These are phyloP conservation scores for Pochonia chlamydosporia DNA, from an alignment of 2,329 filamentous ascomycete genomes.

Conservation along the genomic window DNA sequence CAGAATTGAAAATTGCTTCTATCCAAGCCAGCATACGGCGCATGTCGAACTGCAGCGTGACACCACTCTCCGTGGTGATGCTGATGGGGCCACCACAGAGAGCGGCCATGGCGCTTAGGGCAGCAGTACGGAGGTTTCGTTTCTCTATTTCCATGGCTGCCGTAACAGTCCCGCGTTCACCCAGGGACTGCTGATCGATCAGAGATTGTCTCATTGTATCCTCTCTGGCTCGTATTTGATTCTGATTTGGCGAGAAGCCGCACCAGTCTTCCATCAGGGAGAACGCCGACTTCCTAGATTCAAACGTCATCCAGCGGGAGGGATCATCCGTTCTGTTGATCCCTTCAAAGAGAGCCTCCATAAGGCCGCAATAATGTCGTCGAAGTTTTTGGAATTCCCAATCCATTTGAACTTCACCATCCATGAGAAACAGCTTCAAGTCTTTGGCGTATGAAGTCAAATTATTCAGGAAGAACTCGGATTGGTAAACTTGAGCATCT, in stretches of 20 bases:
- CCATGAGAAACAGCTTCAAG: conserved; percentile 88
- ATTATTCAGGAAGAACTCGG: conserved; percentile 87
- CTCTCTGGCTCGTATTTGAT: conserved; percentile 73
- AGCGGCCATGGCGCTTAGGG: conserved; percentile 90
- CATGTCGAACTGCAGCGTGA: conserved; percentile 86
- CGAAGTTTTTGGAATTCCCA: conserved; percentile 90
- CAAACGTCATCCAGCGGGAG: conserved; percentile 94
- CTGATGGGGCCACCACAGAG: conserved; percentile 82
- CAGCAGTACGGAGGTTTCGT: conserved; percentile 81
- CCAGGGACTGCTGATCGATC: conserved; percentile 70
- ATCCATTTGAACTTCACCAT: conserved; percentile 89
- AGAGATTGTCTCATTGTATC: conserved; percentile 82
- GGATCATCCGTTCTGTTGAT: conserved; percentile 82
- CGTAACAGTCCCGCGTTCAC: conserved; percentile 71
- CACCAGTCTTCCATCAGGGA: conserved; percentile 99
- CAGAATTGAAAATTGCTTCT: conserved; percentile 86
- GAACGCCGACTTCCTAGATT: conserved; percentile 91
- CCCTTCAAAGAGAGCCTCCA: conserved; percentile 88
- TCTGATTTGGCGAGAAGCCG: conserved; percentile 88
- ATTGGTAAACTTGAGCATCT: conserved; percentile 69
- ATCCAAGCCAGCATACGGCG: conserved; percentile 93
- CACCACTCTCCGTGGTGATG: conserved; percentile 81
- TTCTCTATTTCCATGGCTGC: conserved; percentile 97
- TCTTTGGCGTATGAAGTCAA: conserved; percentile 87
- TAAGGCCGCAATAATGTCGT: conserved; percentile 87